Conservation (phyloP, 768 basidiomycete species). For the Lactarius evosmus region DNA sequence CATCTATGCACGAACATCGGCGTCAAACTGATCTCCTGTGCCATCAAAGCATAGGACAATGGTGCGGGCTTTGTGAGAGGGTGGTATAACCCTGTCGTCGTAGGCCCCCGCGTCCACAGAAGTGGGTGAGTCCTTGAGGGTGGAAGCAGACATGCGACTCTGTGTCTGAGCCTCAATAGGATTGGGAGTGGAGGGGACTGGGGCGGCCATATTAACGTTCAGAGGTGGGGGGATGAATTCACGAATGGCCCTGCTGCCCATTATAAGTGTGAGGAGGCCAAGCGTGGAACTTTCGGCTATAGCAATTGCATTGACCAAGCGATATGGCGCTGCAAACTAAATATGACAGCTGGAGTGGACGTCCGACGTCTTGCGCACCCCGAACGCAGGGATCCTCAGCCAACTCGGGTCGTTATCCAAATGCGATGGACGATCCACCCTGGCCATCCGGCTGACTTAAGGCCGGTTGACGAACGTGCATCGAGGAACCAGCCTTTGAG, state of each 20-base stretch:
- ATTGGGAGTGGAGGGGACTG: not conserved
- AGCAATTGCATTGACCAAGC: not conserved
- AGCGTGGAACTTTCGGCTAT: constrained; percentile 2
- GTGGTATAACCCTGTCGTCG: constrained; percentile 29
- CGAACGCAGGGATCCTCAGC: too few species aligned
- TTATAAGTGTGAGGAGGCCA: constrained; percentile 6
- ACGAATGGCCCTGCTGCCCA: not conserved
- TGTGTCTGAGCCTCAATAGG: not conserved
- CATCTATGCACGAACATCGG: constrained; percentile 45
- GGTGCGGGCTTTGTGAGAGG: constrained; percentile 38
- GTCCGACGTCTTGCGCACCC: constrained; percentile 2
- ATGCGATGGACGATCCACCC: too few species aligned
- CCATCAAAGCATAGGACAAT: constrained; percentile 72
- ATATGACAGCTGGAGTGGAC: constrained; percentile 12
- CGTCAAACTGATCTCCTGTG: constrained; percentile 61
- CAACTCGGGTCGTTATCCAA: too few species aligned
- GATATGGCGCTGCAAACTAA: not conserved
- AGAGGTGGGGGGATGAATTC: constrained; percentile 1
- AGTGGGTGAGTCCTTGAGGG: not conserved
- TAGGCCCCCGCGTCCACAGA: not conserved
- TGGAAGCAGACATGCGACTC: not conserved
- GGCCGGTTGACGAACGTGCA: not conserved
- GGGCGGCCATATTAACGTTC: not conserved
- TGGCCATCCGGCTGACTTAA: not conserved
- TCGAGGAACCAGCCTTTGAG: not conserved